Base-by-base conservation (phyloP, 768 basidiomycete species). In the Candolleomyces efflorescens region DNA sequence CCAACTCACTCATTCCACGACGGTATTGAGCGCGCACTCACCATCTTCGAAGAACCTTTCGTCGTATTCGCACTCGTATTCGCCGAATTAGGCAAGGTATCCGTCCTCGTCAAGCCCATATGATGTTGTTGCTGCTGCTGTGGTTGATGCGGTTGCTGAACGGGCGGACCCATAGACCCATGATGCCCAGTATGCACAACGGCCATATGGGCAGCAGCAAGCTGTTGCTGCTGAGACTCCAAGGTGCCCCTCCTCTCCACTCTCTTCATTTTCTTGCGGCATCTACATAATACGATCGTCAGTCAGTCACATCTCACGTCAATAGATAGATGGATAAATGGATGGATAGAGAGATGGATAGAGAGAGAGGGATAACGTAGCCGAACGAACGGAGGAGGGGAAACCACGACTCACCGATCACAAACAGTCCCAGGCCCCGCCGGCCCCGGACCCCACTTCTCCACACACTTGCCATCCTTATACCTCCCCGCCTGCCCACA, bases 371-470 rank as follows among this genome's bases (percentile, higher is more conserved):
- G n/a, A n/a, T n/a, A n/a, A n/a, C n/a, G n/a, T n/a, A n/a, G n/a
- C n/a, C n/a, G n/a, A n/a, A n/a, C n/a, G n/a, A n/a, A n/a, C n/a
- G n/a, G n/a, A n/a, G n/a, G 24, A 53, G 27, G 15, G 23, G 37
- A 48, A 58, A 39, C 27, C 50, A 27, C 24, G 26, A 72, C 80
- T 61, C 65, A 85, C 81, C 89, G 75, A 75, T 92, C 90, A 65
- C 89, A 92, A 0, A 92, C 89, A 0, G 90, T 92, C 20, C 89
- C 90, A 52, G 90, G 90, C 0, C 90, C 90, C 70, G 86, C 81
- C 48, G 90, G 90, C 3, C 90, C 90, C 22, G 90, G 89, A 1
- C 90, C 90, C 90, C 90, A 92, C 69, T 92, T 92, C 65, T 92
- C 90, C 53, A 92, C 89, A 67, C 90, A 92, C 63, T 90, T 90